phyloP scores from a whole-genome alignment of 805 yeast species.

The Pichia occidentalis region DNA sequence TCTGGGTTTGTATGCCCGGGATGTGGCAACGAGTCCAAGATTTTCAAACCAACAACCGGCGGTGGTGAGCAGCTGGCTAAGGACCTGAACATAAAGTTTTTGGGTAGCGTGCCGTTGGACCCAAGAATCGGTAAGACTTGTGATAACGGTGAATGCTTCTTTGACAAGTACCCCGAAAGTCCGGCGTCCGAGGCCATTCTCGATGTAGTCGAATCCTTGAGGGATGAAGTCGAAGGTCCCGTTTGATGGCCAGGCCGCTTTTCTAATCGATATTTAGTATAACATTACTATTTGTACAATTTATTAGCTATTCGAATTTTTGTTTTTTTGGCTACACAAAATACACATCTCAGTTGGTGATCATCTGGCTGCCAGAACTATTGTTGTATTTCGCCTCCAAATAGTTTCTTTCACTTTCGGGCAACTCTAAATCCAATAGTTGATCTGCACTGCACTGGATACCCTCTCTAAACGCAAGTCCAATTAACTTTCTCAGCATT shows the following conservation, averaged over 20 bases:
- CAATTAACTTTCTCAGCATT: constrained; percentile 45
- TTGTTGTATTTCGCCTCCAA: constrained; percentile 15
- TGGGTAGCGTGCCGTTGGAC: constrained; percentile 93
- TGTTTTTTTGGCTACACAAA: no score
- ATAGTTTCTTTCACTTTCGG: constrained; percentile 39
- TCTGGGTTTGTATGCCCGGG: constrained; percentile 96
- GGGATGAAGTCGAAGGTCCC: constrained; percentile 10
- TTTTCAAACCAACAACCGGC: constrained; percentile 93
- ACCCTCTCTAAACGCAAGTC: constrained; percentile 30
- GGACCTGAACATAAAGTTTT: constrained; percentile 68
- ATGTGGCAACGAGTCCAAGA: constrained; percentile 84
- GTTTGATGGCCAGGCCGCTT: neutral
- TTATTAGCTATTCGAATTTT: neutral
- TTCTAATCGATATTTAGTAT: no score
- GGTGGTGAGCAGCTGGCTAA: constrained; percentile 84
- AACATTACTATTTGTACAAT: no score
- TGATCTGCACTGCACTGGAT: constrained; percentile 28
- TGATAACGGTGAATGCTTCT: constrained; percentile 78
- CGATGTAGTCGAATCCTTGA: constrained; percentile 59
- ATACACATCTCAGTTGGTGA: no score
- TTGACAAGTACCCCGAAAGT: constrained; percentile 80
- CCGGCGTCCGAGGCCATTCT: constrained; percentile 87
- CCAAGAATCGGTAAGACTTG: constrained; percentile 89
- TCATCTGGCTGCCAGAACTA: neutral
- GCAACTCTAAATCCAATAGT: constrained; percentile 35